phyloP scores from a whole-genome alignment of 306 rosid species.

The Medicago truncatula region MtrunA17r5.0-ANR NC_053043.1:8406501-8407000 shows the following conservation, averaged over 20 bases:
- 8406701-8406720: constrained; percentile 30
- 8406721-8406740: constrained; percentile 45
- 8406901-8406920: constrained; percentile 53
- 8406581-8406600: constrained; percentile 48
- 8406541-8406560: constrained; percentile 39
- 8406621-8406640: constrained; percentile 40
- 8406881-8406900: constrained; percentile 65
- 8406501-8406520: neutral
- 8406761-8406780: constrained; percentile 43
- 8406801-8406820: constrained; percentile 44
- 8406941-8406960: constrained; percentile 61
- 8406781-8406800: constrained; percentile 36
- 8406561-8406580: constrained; percentile 25
- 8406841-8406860: constrained; percentile 22
- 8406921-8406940: constrained; percentile 73
- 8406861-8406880: constrained; percentile 67
- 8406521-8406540: constrained; percentile 41
- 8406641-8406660: neutral
- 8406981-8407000: constrained; percentile 77
- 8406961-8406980: constrained; percentile 67
- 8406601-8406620: constrained; percentile 39
- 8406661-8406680: constrained; percentile 15
- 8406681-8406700: constrained; percentile 29
- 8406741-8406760: constrained; percentile 44
- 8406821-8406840: neutral